Evolutionary conservation across 2,329 filamentous ascomycete species (phyloP).

Genomic region (Colletotrichum orchidophilum): DNA sequence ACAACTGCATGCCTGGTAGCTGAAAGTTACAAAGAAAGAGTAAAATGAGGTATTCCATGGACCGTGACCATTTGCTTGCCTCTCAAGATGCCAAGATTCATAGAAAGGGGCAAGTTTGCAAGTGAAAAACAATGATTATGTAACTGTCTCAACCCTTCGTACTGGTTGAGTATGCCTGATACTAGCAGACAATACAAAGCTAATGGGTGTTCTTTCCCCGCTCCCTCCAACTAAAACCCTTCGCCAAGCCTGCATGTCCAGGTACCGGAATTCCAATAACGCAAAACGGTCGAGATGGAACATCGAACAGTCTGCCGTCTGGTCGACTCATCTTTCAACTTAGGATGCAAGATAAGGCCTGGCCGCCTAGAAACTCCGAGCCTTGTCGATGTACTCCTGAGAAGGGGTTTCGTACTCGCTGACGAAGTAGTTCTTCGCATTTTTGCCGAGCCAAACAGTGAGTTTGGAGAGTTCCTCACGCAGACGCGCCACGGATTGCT

Average conservation of each 20-base stretch:
- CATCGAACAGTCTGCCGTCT: not conserved
- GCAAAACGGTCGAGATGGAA: not conserved
- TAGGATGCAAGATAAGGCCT: not conserved
- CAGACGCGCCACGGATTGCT: constrained; percentile 86
- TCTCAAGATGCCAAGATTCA: not conserved
- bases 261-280: not conserved
- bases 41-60: not conserved
- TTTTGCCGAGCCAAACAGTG: constrained; percentile 83
- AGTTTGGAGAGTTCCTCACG: constrained; percentile 90
- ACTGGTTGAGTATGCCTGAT: constrained; percentile 1
- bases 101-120: not conserved
- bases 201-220: not conserved
- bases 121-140: constrained; percentile 17
- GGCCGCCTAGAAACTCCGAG: constrained; percentile 53
- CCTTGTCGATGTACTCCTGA: constrained; percentile 77
- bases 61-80: not conserved
- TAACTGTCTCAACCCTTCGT: constrained; percentile 16
- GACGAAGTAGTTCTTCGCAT: constrained; percentile 81
- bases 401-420: constrained; percentile 78
- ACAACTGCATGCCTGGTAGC: not conserved
- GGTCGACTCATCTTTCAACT: not conserved
- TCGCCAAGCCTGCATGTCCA: too few species aligned
- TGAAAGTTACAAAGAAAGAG: not conserved
- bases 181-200: not conserved
- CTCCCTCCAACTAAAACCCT: not conserved